These are phyloP conservation scores for Lactarius indigo DNA, from an alignment of 768 basidiomycete genomes.

Conservation along the genomic window DNA sequence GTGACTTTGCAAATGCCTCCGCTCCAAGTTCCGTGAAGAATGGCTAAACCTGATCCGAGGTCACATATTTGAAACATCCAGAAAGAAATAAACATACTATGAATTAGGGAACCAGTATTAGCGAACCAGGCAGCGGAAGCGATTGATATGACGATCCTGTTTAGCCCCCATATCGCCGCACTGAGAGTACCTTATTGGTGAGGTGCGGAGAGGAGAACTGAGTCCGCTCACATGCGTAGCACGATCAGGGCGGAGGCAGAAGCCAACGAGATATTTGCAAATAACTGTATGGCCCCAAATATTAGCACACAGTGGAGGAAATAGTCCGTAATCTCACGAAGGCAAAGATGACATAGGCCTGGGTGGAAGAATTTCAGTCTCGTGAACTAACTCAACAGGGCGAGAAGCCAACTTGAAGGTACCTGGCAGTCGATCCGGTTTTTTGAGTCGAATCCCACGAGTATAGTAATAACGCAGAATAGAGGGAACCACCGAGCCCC, in stretches of 20 bases:
- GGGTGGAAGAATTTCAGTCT: neutral
- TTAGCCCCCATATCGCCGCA: slow-evolving; percentile 4
- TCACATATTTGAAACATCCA: too few species aligned
- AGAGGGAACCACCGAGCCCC: too few species aligned
- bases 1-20: neutral
- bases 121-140: neutral
- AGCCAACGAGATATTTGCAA: neutral
- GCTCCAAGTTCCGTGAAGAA: neutral
- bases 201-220: neutral
- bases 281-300: neutral
- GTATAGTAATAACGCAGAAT: too few species aligned
- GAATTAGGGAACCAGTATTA: neutral
- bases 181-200: neutral
- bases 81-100: neutral
- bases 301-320: neutral
- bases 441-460: too few species aligned
- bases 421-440: too few species aligned
- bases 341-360: neutral
- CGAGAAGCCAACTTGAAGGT: too few species aligned
- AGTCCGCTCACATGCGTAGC: slow-evolving; percentile 15
- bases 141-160: neutral
- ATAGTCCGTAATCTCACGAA: neutral
- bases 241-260: slow-evolving; percentile 15
- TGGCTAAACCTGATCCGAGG: neutral
- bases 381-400: neutral